These are phyloP conservation scores for Pisolithus albus DNA, from an alignment of 768 basidiomycete genomes.

Conservation along the genomic window DNA sequence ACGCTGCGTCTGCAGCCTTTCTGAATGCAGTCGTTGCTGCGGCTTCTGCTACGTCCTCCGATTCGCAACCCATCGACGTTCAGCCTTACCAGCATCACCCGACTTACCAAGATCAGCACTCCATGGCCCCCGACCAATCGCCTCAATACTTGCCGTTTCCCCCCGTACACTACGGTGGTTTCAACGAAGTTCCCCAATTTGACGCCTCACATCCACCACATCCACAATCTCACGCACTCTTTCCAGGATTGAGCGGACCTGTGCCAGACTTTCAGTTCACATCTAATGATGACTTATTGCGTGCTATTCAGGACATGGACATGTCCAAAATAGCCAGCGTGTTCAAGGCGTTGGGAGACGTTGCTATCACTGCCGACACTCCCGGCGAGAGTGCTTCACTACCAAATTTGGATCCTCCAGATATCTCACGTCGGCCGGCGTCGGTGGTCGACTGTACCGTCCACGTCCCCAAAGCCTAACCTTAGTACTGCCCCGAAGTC, in stretches of 20 bases:
- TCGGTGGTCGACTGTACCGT: constrained; percentile 37
- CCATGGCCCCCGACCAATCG: constrained; percentile 19
- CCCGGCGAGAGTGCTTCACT: constrained; percentile 16
- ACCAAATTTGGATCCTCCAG: constrained; percentile 14
- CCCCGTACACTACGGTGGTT: constrained; percentile 22
- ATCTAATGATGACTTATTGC: constrained; percentile 69
- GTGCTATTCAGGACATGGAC: constrained; percentile 67
- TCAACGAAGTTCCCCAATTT: constrained; percentile 23
- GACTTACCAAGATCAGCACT: constrained; percentile 28
- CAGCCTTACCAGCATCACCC: constrained; percentile 26
- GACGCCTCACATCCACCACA: constrained; percentile 17
- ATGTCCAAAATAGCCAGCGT: constrained; percentile 58
- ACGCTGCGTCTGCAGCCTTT: constrained; percentile 50
- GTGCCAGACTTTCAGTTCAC: constrained; percentile 36
- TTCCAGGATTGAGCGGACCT: constrained; percentile 13
- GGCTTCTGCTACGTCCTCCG: constrained; percentile 43
- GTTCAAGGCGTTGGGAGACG: constrained; percentile 58
- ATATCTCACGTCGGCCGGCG: constrained; percentile 26
- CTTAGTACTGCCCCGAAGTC: constrained; percentile 35
- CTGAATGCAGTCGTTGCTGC: constrained; percentile 62
- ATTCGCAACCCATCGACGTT: constrained; percentile 23
- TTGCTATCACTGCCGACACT: constrained; percentile 38
- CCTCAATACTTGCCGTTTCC: constrained; percentile 24
- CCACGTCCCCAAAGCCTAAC: constrained; percentile 35
- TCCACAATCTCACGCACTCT: constrained; percentile 22